These are phyloP conservation scores for Dimocarpus longan DNA, from an alignment of 345 rosid species.

Conservation along the genomic window DNA sequence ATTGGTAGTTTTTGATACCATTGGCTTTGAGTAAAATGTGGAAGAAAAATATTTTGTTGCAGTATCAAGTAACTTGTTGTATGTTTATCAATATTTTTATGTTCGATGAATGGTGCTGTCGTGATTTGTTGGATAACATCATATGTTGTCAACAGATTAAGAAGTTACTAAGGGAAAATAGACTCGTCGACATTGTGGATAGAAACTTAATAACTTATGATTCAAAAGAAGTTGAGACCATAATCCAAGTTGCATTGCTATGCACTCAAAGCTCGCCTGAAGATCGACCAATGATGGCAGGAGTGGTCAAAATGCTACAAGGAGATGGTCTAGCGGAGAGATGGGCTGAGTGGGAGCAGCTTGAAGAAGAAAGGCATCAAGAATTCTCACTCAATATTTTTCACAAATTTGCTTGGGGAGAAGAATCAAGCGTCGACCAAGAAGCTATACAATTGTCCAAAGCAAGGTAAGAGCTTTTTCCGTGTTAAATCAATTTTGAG, in stretches of 20 bases:
- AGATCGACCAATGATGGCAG: constrained; percentile 71
- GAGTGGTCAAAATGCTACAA: constrained; percentile 77
- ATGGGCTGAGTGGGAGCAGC: constrained; percentile 78
- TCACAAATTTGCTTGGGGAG: constrained; percentile 64
- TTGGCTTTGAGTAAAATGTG: too few relatives aligned
- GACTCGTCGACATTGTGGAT: constrained; percentile 79
- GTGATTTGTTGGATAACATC: background rate
- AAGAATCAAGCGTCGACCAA: constrained; percentile 63
- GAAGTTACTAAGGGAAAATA: constrained; percentile 68
- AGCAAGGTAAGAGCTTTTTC: constrained; percentile 52
- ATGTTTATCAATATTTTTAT: background rate
- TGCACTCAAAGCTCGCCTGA: constrained; percentile 83
- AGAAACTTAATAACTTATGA: constrained; percentile 53
- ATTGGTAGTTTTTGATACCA: too few relatives aligned
- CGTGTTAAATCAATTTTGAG: constrained; percentile 11
- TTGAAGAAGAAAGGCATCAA: constrained; percentile 61
- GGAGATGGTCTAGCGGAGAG: constrained; percentile 69
- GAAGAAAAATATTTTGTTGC: background rate
- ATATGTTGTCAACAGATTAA: constrained; percentile 50
- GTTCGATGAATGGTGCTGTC: background rate
- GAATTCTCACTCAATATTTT: constrained; percentile 55
- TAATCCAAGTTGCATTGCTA: constrained; percentile 77
- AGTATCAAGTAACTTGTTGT: background rate
- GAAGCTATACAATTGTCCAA: constrained; percentile 79
- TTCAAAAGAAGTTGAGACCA: constrained; percentile 64